phyloP scores from a whole-genome alignment of 768 basidiomycete species.

The Leccinum imitatum region DNA sequence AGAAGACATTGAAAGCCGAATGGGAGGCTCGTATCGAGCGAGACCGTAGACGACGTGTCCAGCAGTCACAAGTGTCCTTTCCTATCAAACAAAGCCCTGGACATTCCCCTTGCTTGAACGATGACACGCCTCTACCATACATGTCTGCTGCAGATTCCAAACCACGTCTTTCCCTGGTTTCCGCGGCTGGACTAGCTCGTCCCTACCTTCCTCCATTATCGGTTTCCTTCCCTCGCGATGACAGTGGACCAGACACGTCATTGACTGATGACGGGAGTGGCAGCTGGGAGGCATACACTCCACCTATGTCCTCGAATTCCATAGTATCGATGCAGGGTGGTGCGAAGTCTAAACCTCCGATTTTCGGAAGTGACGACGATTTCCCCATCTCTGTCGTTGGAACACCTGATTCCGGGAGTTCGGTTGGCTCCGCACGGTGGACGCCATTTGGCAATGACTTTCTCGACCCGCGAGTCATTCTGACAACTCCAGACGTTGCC shows the following conservation, averaged over 20 bases:
- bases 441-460: constrained; percentile 33
- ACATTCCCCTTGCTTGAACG: constrained; percentile 27
- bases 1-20: constrained; percentile 53
- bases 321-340: constrained; percentile 44
- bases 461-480: constrained; percentile 31
- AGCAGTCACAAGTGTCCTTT: constrained; percentile 23
- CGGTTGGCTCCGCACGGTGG: constrained; percentile 21
- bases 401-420: constrained; percentile 13
- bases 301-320: constrained; percentile 57
- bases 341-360: constrained; percentile 33
- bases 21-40: constrained; percentile 42
- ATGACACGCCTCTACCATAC: constrained; percentile 20
- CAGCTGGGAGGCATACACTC: constrained; percentile 63
- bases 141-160: constrained; percentile 6
- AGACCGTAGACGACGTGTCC: constrained; percentile 29
- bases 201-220: constrained; percentile 48
- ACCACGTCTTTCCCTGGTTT: constrained; percentile 31
- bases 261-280: constrained; percentile 48
- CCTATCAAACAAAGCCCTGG: constrained; percentile 29
- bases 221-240: constrained; percentile 39
- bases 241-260: constrained; percentile 54
- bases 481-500: constrained; percentile 30
- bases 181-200: constrained; percentile 40
- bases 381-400: constrained; percentile 44
- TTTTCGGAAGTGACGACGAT: constrained; percentile 48